These are phyloP conservation scores for Didymella keratinophila DNA, from an alignment of 2,329 filamentous ascomycete genomes.

Conservation along the genomic window DNA sequence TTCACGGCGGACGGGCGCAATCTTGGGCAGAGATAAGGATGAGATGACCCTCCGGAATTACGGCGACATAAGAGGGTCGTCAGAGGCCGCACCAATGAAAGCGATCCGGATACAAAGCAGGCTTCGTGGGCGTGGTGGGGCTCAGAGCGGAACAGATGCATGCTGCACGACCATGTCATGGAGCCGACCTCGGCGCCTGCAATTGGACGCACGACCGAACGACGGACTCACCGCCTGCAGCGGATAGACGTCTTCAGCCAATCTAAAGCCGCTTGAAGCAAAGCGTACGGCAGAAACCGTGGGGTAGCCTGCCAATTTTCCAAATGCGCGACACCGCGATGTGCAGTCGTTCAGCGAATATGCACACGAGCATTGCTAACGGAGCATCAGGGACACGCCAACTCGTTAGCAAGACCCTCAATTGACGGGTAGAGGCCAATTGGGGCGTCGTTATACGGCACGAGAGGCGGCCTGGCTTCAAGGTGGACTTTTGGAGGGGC, in stretches of 20 bases:
- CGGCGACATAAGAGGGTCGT: conserved; percentile 36
- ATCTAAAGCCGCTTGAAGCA: conserved; percentile 33
- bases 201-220: conserved; percentile 35
- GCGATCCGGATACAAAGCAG: conserved; percentile 31
- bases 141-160: conserved; percentile 43
- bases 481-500: conserved; percentile 24
- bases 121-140: conserved; percentile 43
- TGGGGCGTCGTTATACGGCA: conserved; percentile 15
- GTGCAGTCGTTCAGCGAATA: conserved; percentile 30
- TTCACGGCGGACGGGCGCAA: conserved; percentile 26
- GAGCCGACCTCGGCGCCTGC: conserved; percentile 40
- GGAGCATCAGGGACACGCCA: conserved; percentile 13
- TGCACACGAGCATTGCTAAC: conserved; percentile 33
- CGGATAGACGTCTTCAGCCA: conserved; percentile 26
- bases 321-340: conserved; percentile 36
- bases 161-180: conserved; percentile 32
- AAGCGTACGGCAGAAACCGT: conserved; percentile 47
- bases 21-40: conserved; percentile 41
- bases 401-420: conserved; percentile 12
- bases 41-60: conserved; percentile 48
- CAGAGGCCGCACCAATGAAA: conserved; percentile 40
- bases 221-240: conserved; percentile 36
- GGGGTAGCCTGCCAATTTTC: conserved; percentile 47
- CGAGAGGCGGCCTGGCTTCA: conserved; percentile 25
- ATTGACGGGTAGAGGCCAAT: conserved; percentile 23